Base-by-base conservation (phyloP, 108 stramenopile species). In the Epithemia pelagica region DNA sequence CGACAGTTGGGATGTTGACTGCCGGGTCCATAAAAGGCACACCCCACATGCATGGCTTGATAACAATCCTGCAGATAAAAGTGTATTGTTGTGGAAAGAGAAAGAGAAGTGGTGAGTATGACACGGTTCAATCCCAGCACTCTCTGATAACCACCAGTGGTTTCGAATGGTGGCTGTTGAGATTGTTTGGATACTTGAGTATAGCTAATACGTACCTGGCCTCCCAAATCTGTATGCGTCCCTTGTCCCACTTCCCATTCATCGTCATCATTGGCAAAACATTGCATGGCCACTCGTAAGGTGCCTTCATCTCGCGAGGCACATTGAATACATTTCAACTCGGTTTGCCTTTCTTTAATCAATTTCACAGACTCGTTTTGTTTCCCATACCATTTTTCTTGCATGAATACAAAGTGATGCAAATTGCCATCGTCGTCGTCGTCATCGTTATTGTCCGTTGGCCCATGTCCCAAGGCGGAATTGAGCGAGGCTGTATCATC, bases 211-310 rank as follows among this genome's bases (percentile, higher is more conserved):
- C 37, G 5, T 46, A 46, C 37, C 5, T 46, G 5, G 15, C 37
- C 59, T 1, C 27, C 25, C 59, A 60, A 27, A 60, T 60, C 25
- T 1, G 2, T 28, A 28, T 60, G 59, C 18, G 18, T 24, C 21
- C 59, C 59, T 8, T 32, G n/a, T 10, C 24, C 30, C 32, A 20
- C 22, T 28, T 59, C 31, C 31, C 69, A 71, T 61, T 81, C 73
- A 28, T 32, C 56, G 5, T 72, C 55, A 30, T 81, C 76, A 32
- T 74, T 72, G 23, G 75, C 78, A 53, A 51, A 58, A 30, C 83
- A 85, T 58, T 85, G 83, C 0, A 79, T 30, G n/a, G 83, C 72
- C 58, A 85, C 74, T 32, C 78, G 62, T 8, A 69, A 31, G 0
- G 64, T 51, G 10, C 26, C 10, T n/a, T 30, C 18, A 3, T 54